Base-by-base conservation (phyloP, 2,329 filamentous ascomycete genomes). In the Amauroascus verrucosus region DNA sequence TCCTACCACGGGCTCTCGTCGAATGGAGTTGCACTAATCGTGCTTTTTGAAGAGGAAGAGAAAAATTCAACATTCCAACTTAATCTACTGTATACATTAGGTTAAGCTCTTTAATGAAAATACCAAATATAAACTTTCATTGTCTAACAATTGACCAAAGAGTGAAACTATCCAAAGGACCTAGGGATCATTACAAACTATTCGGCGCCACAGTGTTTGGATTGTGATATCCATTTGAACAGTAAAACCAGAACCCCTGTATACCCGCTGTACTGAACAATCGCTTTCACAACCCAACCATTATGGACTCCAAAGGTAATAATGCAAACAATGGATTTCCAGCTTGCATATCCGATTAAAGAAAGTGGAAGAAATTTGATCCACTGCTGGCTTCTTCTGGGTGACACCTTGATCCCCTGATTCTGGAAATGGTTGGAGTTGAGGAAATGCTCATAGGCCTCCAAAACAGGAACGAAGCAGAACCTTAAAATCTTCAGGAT, bases 401-500 rank as follows among this genome's bases (percentile, higher is more conserved):
- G n/a, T 6, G 16, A 20, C 13, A 33, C 7, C 11, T 18, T 32
- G 50, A 14, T 45, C 13, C 14, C 16, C 22, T 20, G 22, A 16
- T 2, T 7, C 38, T 22, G 13, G 22, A 47, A 14, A 33, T 13
- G 24, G 18, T 48, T 32, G 16, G 28, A 40, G 30, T 26, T 30
- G 28, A 20, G 46, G 40, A 33, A 54, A 20, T 24, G 41, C 22
- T 38, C 38, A 33, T 24, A 51, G 1, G 33, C 18, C 18, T 30
- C 16, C 16, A 48, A 48, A 18, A 20, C 41, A 28, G 49, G 11
- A 20, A 32, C 26, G 40, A 57, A 30, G 20, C 52, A 57, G n/a
- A 46, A 35, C 14, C 49, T 33, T 3, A 37, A 6, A 22, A 57
- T 53, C n/a, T 35, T 41, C 22, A 49, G 16, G 20, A 45, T 33